Base-by-base conservation (phyloP, 164 flowering plant species). In the Piper betle region DNA sequence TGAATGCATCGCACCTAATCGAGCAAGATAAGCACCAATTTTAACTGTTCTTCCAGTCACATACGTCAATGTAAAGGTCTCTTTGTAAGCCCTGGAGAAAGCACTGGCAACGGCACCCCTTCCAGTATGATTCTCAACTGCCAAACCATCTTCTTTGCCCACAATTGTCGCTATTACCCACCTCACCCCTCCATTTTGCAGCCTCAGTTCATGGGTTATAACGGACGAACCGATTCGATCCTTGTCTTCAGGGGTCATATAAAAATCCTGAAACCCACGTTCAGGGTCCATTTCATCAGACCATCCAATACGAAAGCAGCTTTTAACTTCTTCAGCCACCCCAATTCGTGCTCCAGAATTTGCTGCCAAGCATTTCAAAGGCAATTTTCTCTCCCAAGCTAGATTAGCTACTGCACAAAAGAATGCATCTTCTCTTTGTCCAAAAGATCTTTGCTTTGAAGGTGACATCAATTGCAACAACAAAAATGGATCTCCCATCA, bases 41-140 rank as follows among this genome's bases (percentile, higher is more conserved):
- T 97, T 97, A 48, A 94, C 99, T 40, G 99, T 91, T 68, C 99
- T 78, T 19, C 99, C 96, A 10, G 97, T 88, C 71, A 94, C 99
- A 75, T 84, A 94, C 4, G 99, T 94, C 59, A 94, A 68, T 25
- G 99, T 94, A 70, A 94, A 91, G 8, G 96, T 94, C 77, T 94
- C 99, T 64, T 71, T 81, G 77, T 94, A 94, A 19, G 99, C 96
- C 76, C 81, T 84, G 15, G 99, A 91, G 73, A 84, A 94, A 55
- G 94, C 97, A 72, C 96, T 74, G 15, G 97, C 97, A 70, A 94
- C 91, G 53, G 99, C 99, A 66, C 99, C 99, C 73, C 99, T 94
- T 0, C 99, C 99, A 1, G 85, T 78, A 62, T 88, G 73, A 75
- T 84, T 91, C 72, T 94, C 99, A 63, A 88, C 99, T 37, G 97